Conservation (phyloP, 2,329 filamentous ascomycete species). For the Verticillium nonalfalfae region DNA sequence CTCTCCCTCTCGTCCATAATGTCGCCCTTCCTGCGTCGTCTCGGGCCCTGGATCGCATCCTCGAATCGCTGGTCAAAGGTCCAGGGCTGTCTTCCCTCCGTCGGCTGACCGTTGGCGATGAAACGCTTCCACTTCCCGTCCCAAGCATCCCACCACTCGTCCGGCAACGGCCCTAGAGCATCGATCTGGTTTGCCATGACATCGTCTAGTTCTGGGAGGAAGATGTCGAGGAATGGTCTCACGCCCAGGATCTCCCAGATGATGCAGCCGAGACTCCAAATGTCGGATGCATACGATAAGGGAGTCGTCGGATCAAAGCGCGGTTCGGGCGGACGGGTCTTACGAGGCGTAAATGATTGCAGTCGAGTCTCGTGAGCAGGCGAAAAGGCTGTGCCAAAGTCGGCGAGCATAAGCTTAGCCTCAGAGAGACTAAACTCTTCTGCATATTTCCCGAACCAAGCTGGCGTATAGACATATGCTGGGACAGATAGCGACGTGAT, state of each 20-base stretch:
- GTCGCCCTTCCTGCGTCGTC: conserved; percentile 8
- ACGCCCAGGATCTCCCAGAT: conserved; percentile 96
- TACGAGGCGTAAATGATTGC: conserved; percentile 21
- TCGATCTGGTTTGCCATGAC: conserved; percentile 13
- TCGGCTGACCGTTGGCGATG: conserved; percentile 3
- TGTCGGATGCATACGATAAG: conserved; percentile 50
- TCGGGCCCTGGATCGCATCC: conserved; percentile 20
- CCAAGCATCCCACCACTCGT: conserved; percentile 10
- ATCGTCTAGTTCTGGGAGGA: conserved; percentile 10
- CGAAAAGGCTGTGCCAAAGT: conserved; percentile 29
- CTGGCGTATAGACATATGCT: conserved; percentile 17
- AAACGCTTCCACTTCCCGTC: conserved; percentile 7
- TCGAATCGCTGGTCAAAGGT: conserved; percentile 21
- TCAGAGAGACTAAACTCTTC: conserved; percentile 19
- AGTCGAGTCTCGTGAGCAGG: conserved; percentile 12
- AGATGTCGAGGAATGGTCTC: conserved; percentile 12
- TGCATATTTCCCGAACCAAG: conserved; percentile 26
- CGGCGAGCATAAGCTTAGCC: conserved; percentile 15
- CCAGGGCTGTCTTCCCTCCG: conserved; percentile 10
- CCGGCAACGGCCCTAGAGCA: conserved; percentile 15
- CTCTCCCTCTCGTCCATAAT: conserved; percentile 3
- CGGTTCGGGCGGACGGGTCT: conserved; percentile 25
- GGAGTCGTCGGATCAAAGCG: conserved; percentile 23
- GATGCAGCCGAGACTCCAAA: conserved; percentile 95
- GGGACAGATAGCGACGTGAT: conserved; percentile 18